These are phyloP conservation scores for Piper betle DNA, from an alignment of 164 flowering plant species.

Conservation along the genomic window DNA sequence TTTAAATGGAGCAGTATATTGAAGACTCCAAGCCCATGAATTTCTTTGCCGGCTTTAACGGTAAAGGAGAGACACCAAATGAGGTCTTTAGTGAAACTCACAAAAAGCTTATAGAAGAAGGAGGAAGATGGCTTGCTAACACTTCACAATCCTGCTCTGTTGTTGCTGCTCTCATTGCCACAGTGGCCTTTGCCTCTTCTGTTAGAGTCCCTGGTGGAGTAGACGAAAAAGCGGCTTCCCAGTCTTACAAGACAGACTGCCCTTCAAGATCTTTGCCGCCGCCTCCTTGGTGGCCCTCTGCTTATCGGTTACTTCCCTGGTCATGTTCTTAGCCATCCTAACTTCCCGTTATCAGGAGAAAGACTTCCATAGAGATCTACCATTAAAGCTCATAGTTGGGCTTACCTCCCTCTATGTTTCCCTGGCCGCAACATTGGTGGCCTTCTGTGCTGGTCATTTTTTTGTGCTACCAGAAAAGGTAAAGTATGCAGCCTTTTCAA, in stretches of 20 bases:
- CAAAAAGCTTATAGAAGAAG: not conserved
- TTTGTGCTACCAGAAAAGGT: too few species aligned
- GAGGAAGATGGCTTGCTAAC: slow-evolving; percentile 1
- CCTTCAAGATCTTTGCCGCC: slow-evolving; percentile 1
- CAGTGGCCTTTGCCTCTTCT: slow-evolving; percentile 1
- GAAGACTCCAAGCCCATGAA: not conserved
- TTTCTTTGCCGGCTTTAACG: slow-evolving; percentile 1
- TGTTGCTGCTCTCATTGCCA: slow-evolving; percentile 4
- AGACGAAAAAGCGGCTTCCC: slow-evolving; percentile 2
- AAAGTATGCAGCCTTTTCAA: too few species aligned
- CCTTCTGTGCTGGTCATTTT: too few species aligned
- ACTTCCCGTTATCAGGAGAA: too few species aligned
- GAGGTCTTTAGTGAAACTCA: slow-evolving; percentile 1
- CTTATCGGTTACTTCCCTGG: too few species aligned
- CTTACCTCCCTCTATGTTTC: too few species aligned
- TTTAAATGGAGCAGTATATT: too few species aligned
- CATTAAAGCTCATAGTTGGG: too few species aligned
- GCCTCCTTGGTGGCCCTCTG: too few species aligned
- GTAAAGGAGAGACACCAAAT: not conserved
- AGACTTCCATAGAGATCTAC: too few species aligned
- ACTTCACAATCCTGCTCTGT: slow-evolving; percentile 3
- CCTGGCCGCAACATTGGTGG: too few species aligned
- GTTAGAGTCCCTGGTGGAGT: slow-evolving; percentile 2
- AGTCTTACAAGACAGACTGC: not conserved
- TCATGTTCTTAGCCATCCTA: too few species aligned